Evolutionary conservation across 441 rosid species (phyloP).

Genomic region (Populus tomentosa): DNA sequence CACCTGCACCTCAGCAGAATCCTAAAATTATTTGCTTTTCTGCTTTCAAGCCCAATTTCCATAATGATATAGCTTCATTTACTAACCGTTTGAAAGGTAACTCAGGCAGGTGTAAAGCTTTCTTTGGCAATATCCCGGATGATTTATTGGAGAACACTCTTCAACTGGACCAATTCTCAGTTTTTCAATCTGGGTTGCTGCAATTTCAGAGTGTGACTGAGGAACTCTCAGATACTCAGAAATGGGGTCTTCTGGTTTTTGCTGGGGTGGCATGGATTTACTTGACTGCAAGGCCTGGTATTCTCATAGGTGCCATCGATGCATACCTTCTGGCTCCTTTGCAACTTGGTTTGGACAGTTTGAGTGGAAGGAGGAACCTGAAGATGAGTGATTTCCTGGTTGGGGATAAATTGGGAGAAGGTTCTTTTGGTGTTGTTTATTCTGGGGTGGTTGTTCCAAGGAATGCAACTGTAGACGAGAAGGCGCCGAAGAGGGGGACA

Average conservation of each 20-base stretch:
- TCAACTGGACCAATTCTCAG: conserved; percentile 38
- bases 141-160: conserved; percentile 28
- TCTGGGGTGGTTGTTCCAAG: conserved; percentile 73
- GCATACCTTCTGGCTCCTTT: conserved; percentile 81
- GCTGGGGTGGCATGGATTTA: conserved; percentile 73
- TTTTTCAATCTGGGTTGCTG: conserved; percentile 39
- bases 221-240: conserved; percentile 54
- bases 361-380: conserved; percentile 67
- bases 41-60: conserved; percentile 32
- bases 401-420: conserved; percentile 83
- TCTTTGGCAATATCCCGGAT: conserved; percentile 38
- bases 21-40: conserved; percentile 37
- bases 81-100: conserved; percentile 21
- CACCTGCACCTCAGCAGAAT: conserved; percentile 28
- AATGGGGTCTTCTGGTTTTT: conserved; percentile 51
- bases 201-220: conserved; percentile 38
- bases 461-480: conserved; percentile 31
- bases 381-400: conserved; percentile 68
- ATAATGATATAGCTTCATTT: conserved; percentile 15
- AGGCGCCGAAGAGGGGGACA: conserved; percentile 37
- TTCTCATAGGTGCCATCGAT: conserved; percentile 87
- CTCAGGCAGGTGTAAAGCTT: conserved; percentile 42
- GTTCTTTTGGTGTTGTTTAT: conserved; percentile 88
- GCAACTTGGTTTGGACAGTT: conserved; percentile 64
- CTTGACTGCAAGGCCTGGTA: conserved; percentile 92